Percentiles rank a stretch among this genome's conserved stretches.
Evolutionary conservation across 75 land plant genomes (phyloP).

Genomic region (Sequoiadendron giganteum): DNA sequence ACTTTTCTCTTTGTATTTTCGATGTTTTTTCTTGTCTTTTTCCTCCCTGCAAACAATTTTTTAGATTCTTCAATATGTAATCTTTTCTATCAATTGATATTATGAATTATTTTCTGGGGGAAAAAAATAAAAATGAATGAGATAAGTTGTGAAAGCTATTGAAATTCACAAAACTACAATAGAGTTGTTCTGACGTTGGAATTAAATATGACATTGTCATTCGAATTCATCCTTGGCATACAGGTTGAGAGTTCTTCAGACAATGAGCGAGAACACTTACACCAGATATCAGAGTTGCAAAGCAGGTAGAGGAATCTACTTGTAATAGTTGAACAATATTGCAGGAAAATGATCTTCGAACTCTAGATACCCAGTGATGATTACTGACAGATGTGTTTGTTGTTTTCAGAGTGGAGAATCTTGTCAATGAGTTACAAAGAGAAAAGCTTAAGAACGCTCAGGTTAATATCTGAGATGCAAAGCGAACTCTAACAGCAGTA

Average conservation of each 20-base stretch:
- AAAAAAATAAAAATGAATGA: too few relatives aligned
- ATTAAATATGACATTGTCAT: neutral
- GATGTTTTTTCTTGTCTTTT: too few relatives aligned
- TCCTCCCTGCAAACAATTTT: too few relatives aligned
- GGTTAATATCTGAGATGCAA: conserved; percentile 17
- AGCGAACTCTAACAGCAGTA: neutral
- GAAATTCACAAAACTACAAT: neutral
- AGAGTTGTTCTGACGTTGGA: neutral
- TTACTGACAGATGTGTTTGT: conserved; percentile 6
- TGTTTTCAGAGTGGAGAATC: conserved; percentile 18
- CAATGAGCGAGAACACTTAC: conserved; percentile 35
- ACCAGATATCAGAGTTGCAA: conserved; percentile 41
- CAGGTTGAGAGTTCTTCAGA: conserved; percentile 28
- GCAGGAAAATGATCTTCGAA: neutral
- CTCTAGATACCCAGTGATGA: neutral
- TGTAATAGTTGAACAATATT: neutral
- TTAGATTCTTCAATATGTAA: too few relatives aligned
- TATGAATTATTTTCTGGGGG: too few relatives aligned
- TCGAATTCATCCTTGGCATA: conserved; percentile 1
- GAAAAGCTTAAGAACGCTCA: conserved; percentile 34
- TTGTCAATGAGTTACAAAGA: conserved; percentile 34
- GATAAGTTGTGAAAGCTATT: neutral
- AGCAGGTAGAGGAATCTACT: conserved; percentile 26
- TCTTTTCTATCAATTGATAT: too few relatives aligned
- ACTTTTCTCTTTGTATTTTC: too few relatives aligned